phyloP scores from a whole-genome alignment of 768 basidiomycete genomes.

The Sporobolomyces roseus region DNA sequence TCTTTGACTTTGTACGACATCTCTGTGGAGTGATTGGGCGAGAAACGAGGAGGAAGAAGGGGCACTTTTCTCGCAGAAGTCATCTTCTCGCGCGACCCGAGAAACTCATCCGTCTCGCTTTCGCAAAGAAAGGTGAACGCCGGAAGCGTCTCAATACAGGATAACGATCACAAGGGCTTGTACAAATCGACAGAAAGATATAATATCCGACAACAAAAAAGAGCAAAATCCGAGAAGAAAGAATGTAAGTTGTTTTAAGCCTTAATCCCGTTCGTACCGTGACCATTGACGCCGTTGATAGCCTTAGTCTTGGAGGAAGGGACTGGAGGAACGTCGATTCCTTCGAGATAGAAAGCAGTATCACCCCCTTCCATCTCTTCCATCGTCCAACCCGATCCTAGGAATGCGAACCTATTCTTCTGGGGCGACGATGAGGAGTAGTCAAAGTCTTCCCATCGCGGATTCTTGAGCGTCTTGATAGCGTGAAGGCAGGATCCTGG shows the following conservation, averaged over 20 bases:
- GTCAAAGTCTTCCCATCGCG: constrained; percentile 63
- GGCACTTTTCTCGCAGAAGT: no score
- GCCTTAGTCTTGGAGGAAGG: background rate
- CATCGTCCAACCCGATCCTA: constrained; percentile 62
- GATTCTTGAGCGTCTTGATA: constrained; percentile 54
- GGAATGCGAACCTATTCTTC: constrained; percentile 58
- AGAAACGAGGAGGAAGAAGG: no score
- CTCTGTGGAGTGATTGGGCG: background rate
- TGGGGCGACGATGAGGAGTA: constrained; percentile 9
- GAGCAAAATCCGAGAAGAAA: no score
- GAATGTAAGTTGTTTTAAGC: no score
- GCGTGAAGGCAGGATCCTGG: constrained; percentile 56
- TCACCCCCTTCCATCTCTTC: constrained; percentile 53
- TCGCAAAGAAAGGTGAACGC: no score
- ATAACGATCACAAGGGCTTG: no score
- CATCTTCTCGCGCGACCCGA: no score
- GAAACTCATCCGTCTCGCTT: no score
- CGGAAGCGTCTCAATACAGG: no score
- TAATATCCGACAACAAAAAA: no score
- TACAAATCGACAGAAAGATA: no score
- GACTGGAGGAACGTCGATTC: constrained; percentile 16
- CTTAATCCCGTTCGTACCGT: constrained; percentile 3
- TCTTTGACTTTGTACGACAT: constrained; percentile 24
- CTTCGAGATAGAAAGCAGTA: constrained; percentile 27
- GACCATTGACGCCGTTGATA: background rate